phyloP scores from a whole-genome alignment of 2,329 filamentous ascomycete species.

The Fusarium temperatum region DNA sequence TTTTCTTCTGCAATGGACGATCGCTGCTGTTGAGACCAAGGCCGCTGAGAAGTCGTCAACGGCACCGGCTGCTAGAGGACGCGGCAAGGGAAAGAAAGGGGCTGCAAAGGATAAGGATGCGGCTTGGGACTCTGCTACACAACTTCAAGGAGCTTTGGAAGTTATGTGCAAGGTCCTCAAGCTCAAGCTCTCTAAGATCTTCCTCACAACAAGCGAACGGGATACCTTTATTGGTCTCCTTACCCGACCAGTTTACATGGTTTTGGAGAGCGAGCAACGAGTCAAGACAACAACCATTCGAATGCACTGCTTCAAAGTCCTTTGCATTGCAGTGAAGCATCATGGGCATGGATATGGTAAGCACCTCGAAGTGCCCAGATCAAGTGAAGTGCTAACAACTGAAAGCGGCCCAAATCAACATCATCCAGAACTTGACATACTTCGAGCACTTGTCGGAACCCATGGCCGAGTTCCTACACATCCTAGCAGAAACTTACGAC shows the following conservation, averaged over 20 bases:
- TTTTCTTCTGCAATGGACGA: slow-evolving; percentile 93
- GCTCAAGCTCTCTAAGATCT: slow-evolving; percentile 90
- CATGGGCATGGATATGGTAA: slow-evolving; percentile 95
- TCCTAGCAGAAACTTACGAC: slow-evolving; percentile 95
- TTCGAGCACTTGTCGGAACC: slow-evolving; percentile 99
- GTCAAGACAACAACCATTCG: slow-evolving; percentile 88
- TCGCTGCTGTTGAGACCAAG: slow-evolving; percentile 93
- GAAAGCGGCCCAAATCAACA: slow-evolving; percentile 91
- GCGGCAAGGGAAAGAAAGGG: slow-evolving; percentile 81
- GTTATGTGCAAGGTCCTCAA: slow-evolving; percentile 96
- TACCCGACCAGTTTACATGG: slow-evolving; percentile 90
- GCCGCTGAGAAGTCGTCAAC: slow-evolving; percentile 84
- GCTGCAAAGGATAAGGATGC: slow-evolving; percentile 83
- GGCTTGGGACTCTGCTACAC: slow-evolving; percentile 86
- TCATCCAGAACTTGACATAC: slow-evolving; percentile 96
- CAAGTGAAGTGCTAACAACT: slow-evolving; percentile 40
- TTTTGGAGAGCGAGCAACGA: slow-evolving; percentile 92
- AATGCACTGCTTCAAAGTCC: slow-evolving; percentile 97
- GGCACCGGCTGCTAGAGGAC: slow-evolving; percentile 73
- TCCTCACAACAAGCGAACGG: slow-evolving; percentile 93
- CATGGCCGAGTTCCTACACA: slow-evolving; percentile 98
- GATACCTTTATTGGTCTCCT: slow-evolving; percentile 94
- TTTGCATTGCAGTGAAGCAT: slow-evolving; percentile 96
- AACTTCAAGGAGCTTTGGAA: slow-evolving; percentile 88
- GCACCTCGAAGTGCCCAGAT: not conserved